Base-by-base conservation (phyloP, 2,329 filamentous ascomycete genomes). In the Epichloe uncinata region DNA sequence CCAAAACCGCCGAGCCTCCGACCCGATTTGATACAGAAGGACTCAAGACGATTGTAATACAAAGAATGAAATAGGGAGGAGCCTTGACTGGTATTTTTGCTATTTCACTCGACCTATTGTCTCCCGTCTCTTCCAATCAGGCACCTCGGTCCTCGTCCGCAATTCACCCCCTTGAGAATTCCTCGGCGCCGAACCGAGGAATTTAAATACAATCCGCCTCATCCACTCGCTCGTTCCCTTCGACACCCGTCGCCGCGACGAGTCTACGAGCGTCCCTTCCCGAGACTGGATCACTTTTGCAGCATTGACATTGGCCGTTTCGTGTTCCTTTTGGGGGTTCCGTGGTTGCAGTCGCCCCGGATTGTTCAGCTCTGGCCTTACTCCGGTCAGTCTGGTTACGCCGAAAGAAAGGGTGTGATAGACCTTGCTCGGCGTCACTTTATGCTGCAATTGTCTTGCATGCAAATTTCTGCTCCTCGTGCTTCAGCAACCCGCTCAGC, bases 121-220 rank as follows among this genome's bases (percentile, higher is more conserved):
- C 37, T 33, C 34, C 34, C 26, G 30, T 48, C 43, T 50, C 18
- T 53, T 50, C 45, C 26, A 54, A 51, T 50, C 50, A 40, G 43
- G 42, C 54, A 51, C 55, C 50, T 47, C 49, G 34, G 46, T 42
- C 50, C 41, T 54, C 52, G 49, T 52, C 38, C 53, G 48, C 55
- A 56, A 53, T 53, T 47, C 56, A 55, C 50, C 53, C 53, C 55
- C 52, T 53, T 54, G 45, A 56, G 55, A 67, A 72, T 73, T 71
- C 69, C 69, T 70, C 64, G 64, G 63, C 61, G 62, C 62, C 61
- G 62, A 63, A 54, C 63, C 62, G 61, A 69, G 66, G 69, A 71
- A 71, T 68, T 67, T 62, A 60, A 61, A 57, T 60, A 57, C 53
- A 53, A 54, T 55, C 54, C 56, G 41, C 56, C 56, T 58, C 59